These are phyloP conservation scores for Paraglomus brasilianum DNA, from an alignment of 192 early-diverging fungal genomes.

Conservation along the genomic window DNA sequence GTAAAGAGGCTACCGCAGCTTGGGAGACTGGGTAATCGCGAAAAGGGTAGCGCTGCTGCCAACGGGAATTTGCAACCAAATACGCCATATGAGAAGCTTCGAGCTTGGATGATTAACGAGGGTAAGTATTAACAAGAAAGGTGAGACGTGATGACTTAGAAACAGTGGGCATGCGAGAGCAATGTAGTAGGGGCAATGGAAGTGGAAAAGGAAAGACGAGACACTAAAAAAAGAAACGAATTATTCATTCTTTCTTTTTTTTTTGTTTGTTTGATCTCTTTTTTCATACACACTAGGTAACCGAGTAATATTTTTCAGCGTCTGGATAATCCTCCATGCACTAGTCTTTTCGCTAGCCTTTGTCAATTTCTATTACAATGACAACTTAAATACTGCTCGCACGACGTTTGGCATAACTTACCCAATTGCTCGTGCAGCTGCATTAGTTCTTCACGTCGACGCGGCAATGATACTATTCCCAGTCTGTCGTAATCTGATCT, in stretches of 20 bases:
- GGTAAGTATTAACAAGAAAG: conserved; percentile 25
- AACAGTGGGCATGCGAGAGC: no score
- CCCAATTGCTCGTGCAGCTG: conserved; percentile 47
- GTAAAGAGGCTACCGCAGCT: conserved; percentile 1
- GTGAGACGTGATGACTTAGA: no score
- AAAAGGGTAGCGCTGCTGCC: neutral
- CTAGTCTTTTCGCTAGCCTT: conserved; percentile 52
- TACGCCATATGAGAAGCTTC: conserved; percentile 33
- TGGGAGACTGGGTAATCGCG: conserved; percentile 3
- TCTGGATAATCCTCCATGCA: conserved; percentile 55
- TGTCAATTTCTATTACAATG: conserved; percentile 54
- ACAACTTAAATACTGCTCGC: conserved; percentile 46
- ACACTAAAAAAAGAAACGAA: neutral
- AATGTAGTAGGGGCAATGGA: no score
- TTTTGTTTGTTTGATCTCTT: neutral
- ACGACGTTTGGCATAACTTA: conserved; percentile 48
- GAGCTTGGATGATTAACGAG: conserved; percentile 52
- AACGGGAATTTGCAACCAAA: neutral
- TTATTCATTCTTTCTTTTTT: neutral
- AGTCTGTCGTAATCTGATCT: conserved; percentile 79
- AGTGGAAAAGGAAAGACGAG: no score
- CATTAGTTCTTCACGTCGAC: conserved; percentile 69
- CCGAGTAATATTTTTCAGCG: conserved; percentile 48
- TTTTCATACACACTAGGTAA: conserved; percentile 1
- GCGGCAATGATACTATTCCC: conserved; percentile 78